These are phyloP conservation scores for Bonia amplexicaulis DNA, from an alignment of 176 grass and related monocot genomes.

Conservation along the genomic window DNA sequence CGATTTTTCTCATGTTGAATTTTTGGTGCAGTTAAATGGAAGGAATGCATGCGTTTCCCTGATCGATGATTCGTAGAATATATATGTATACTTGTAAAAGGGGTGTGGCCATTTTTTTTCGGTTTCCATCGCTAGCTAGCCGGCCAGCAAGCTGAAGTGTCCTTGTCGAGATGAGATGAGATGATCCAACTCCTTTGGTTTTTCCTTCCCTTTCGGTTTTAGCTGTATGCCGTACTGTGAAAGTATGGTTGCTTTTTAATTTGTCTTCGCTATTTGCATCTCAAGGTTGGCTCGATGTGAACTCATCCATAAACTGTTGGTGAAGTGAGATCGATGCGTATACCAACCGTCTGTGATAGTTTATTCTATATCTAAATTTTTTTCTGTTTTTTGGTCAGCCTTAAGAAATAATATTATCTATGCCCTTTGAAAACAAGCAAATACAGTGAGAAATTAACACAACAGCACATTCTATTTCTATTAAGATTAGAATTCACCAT, in stretches of 20 bases:
- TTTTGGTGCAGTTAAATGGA: slow-evolving; percentile 10
- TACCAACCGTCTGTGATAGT: no score
- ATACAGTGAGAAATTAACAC: no score
- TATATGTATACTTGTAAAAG: slow-evolving; percentile 7
- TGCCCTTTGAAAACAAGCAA: no score
- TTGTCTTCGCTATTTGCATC: slow-evolving; percentile 1
- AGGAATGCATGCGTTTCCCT: not conserved
- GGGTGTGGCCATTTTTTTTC: slow-evolving; percentile 16
- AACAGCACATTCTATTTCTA: no score
- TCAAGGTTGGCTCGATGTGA: not conserved
- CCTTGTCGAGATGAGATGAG: slow-evolving; percentile 49
- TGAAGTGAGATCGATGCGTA: not conserved
- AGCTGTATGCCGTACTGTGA: slow-evolving; percentile 22
- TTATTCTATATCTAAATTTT: no score
- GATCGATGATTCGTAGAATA: not conserved
- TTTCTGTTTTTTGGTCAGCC: no score
- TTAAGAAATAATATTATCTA: no score
- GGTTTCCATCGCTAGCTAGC: slow-evolving; percentile 36
- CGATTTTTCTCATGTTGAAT: not conserved
- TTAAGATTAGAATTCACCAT: no score
- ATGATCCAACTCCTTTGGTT: slow-evolving; percentile 11
- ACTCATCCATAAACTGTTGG: not conserved
- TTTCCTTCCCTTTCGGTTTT: slow-evolving; percentile 13
- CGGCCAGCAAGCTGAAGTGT: slow-evolving; percentile 4
- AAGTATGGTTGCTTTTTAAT: slow-evolving; percentile 13